Evolutionary conservation across 257 asterid species (phyloP).

Genomic region (Forsythia viridissima): DNA sequence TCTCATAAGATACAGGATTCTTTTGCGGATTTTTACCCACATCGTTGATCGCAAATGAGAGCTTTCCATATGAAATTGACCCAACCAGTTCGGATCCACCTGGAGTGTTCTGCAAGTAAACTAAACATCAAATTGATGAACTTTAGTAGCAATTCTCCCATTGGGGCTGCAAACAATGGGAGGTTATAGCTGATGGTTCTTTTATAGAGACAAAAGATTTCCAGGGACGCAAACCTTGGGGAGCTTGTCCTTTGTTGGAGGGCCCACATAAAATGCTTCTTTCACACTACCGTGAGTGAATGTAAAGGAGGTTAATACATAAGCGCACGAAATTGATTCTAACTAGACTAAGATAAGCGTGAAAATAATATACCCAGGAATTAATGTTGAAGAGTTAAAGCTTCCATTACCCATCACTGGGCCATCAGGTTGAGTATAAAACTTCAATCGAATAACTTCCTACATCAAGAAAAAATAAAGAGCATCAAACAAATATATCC

Average conservation of each 20-base stretch:
- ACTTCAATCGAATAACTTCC: constrained; percentile 76
- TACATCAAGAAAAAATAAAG: constrained; percentile 23
- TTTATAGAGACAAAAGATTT: constrained; percentile 19
- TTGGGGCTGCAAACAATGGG: constrained; percentile 8
- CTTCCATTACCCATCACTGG: constrained; percentile 69
- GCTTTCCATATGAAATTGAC: constrained; percentile 77
- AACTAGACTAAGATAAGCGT: constrained; percentile 20
- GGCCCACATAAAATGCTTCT: constrained; percentile 93
- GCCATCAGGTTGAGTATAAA: constrained; percentile 94
- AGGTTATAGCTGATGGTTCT: constrained; percentile 16
- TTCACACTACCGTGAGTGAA: constrained; percentile 47
- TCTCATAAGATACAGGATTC: constrained; percentile 63
- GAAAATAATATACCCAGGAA: constrained; percentile 75
- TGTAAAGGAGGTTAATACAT: constrained; percentile 25
- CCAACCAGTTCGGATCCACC: constrained; percentile 88
- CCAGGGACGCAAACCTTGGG: constrained; percentile 66
- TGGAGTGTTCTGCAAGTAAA: constrained; percentile 62
- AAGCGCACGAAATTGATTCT: constrained; percentile 5
- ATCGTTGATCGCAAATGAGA: constrained; percentile 52
- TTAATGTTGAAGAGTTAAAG: constrained; percentile 72
- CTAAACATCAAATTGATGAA: constrained; percentile 13
- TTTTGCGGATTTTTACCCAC: constrained; percentile 64
- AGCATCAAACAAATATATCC: constrained; percentile 16
- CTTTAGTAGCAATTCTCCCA: constrained; percentile 15
- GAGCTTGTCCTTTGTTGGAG: constrained; percentile 88